phyloP scores from a whole-genome alignment of 176 grass and related monocot species.

The Oryza coarctata region DNA sequence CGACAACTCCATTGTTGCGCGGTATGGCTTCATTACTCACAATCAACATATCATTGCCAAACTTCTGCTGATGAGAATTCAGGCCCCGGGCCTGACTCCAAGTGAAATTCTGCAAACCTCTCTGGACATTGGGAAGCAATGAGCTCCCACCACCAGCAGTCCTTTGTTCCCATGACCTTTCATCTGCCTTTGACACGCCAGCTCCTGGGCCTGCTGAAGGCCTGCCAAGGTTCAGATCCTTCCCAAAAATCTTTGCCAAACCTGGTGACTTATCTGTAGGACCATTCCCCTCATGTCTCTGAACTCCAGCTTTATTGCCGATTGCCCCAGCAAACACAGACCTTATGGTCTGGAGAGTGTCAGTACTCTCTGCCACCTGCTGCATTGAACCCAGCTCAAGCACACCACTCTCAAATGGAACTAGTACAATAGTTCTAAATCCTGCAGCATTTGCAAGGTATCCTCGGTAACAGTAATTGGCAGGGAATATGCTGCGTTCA shows the following conservation, averaged over 20 bases:
- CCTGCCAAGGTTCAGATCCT: slow-evolving; percentile 85
- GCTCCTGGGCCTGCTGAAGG: slow-evolving; percentile 23
- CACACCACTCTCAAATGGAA: slow-evolving; percentile 87
- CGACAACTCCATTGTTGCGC: slow-evolving; percentile 36
- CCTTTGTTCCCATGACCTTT: slow-evolving; percentile 66
- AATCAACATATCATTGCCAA: slow-evolving; percentile 65
- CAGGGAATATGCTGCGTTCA: slow-evolving; percentile 47
- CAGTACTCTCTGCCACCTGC: slow-evolving; percentile 57
- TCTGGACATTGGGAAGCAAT: slow-evolving; percentile 66
- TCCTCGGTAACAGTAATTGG: slow-evolving; percentile 87
- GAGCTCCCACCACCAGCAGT: slow-evolving; percentile 40
- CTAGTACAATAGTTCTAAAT: slow-evolving; percentile 75
- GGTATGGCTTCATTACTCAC: slow-evolving; percentile 51
- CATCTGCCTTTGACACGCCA: slow-evolving; percentile 53
- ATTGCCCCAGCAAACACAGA: slow-evolving; percentile 61
- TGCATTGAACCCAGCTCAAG: slow-evolving; percentile 90
- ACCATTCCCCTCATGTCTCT: slow-evolving; percentile 64
- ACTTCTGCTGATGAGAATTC: slow-evolving; percentile 68
- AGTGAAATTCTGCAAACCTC: slow-evolving; percentile 67
- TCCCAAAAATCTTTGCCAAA: slow-evolving; percentile 84
- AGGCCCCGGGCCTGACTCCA: slow-evolving; percentile 67
- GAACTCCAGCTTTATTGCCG: slow-evolving; percentile 20
- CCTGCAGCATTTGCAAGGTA: slow-evolving; percentile 67
- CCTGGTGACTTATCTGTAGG: slow-evolving; percentile 40
- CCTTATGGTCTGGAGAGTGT: slow-evolving; percentile 61